Percentiles rank a stretch among this genome's conserved stretches.
These are phyloP conservation scores for Coemansia sp. DNA, from an alignment of 192 early-diverging fungal species.

Conservation along the genomic window DNA sequence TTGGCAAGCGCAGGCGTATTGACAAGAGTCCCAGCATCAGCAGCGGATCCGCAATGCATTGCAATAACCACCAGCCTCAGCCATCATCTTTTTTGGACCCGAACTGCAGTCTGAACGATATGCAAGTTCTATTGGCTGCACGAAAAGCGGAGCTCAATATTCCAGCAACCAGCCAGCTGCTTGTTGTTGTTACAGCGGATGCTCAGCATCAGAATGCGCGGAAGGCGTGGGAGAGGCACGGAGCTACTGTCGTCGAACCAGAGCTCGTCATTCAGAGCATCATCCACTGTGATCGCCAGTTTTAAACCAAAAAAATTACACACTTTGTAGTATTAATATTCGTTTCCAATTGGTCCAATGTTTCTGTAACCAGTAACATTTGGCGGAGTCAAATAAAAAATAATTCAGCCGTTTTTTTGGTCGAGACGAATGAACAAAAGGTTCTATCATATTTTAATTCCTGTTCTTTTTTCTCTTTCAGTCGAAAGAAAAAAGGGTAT, in stretches of 20 bases:
- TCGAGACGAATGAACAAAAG: too few species aligned
- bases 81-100: slow-evolving; percentile 12
- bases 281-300: slow-evolving; percentile 26
- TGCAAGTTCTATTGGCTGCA: slow-evolving; percentile 14
- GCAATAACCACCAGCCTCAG: not conserved
- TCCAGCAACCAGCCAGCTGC: not conserved
- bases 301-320: slow-evolving; percentile 1
- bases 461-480: too few species aligned
- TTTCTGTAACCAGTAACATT: slow-evolving; percentile 3
- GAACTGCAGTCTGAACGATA: slow-evolving; percentile 6
- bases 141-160: slow-evolving; percentile 19
- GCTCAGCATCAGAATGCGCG: not conserved
- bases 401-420: not conserved
- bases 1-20: slow-evolving; percentile 18
- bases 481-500: too few species aligned
- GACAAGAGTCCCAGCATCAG: slow-evolving; percentile 12
- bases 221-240: slow-evolving; percentile 15
- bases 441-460: too few species aligned
- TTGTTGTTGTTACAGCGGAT: not conserved
- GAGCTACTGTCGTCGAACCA: slow-evolving; percentile 21
- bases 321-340: not conserved
- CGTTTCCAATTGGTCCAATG: not conserved
- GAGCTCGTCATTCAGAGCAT: slow-evolving; percentile 51
- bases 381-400: not conserved
- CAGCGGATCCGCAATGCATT: not conserved